Conservation (phyloP, 768 basidiomycete genomes). For the Brasilioporus rufonigricans region DNA sequence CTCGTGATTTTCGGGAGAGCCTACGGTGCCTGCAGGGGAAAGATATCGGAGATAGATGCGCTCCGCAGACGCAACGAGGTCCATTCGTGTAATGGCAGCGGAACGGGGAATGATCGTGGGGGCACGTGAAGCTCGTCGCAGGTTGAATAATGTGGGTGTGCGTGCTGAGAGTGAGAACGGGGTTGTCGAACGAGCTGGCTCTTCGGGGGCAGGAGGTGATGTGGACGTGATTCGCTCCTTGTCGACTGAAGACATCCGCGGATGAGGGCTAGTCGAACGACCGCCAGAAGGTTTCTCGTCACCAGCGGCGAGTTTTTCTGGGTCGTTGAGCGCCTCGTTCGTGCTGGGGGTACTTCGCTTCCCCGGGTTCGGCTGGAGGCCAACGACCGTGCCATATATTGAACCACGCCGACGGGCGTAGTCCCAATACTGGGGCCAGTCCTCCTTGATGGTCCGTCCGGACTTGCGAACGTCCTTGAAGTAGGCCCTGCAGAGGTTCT, state of each 20-base stretch:
- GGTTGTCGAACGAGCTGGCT: conserved; percentile 66
- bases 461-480: conserved; percentile 99
- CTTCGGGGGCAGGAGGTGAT: conserved; percentile 49
- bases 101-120: conserved; percentile 94
- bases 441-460: conserved; percentile 87
- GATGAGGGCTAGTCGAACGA: conserved; percentile 59
- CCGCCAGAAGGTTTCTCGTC: conserved; percentile 49
- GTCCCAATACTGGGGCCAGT: conserved; percentile 99
- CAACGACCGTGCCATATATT: conserved; percentile 89
- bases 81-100: conserved; percentile 83
- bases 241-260: conserved; percentile 37
- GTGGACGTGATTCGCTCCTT: conserved; percentile 41
- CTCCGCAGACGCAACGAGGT: conserved; percentile 91
- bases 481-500: conserved; percentile 97
- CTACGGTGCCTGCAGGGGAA: conserved; percentile 71
- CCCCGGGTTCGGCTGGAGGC: conserved; percentile 55
- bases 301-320: conserved; percentile 55
- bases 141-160: conserved; percentile 73
- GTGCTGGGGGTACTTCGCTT: conserved; percentile 85
- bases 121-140: conserved; percentile 78
- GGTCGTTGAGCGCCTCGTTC: conserved; percentile 65
- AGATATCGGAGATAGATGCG: conserved; percentile 96
- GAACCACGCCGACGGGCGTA: conserved; percentile 90
- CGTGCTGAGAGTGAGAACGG: conserved; percentile 76
- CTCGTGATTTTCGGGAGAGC: conserved; percentile 90